These are phyloP conservation scores for Neurospora sp. DNA, from an alignment of 495 filamentous ascomycete genomes.

Conservation along the genomic window DNA sequence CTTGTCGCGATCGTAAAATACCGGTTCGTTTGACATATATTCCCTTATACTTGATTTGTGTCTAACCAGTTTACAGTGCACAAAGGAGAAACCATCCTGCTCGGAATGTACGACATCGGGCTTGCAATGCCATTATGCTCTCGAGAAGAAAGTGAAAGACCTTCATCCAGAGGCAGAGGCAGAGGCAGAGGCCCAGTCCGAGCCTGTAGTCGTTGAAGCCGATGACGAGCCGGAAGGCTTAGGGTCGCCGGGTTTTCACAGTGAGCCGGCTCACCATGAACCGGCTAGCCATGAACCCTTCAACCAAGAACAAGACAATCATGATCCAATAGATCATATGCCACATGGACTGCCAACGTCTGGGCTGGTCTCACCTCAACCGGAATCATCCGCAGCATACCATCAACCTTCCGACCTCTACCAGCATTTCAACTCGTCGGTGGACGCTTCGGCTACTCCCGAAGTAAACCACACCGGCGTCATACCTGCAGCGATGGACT, in stretches of 20 bases:
- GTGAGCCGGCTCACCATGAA: neutral
- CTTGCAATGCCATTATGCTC: slow-evolving; percentile 25
- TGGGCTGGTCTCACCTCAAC: slow-evolving; percentile 2
- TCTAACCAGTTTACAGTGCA: slow-evolving; percentile 23
- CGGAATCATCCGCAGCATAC: slow-evolving; percentile 9
- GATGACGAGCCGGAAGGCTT: slow-evolving; percentile 21
- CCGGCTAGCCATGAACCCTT: neutral
- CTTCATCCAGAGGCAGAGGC: slow-evolving; percentile 6
- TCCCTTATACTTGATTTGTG: neutral
- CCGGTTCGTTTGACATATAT: slow-evolving; percentile 13
- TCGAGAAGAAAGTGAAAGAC: slow-evolving; percentile 10
- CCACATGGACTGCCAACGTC: slow-evolving; percentile 4
- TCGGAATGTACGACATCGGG: slow-evolving; percentile 21
- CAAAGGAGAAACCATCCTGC: slow-evolving; percentile 30
- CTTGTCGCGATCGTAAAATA: slow-evolving; percentile 22
- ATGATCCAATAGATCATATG: neutral
- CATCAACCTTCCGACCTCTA: slow-evolving; percentile 8
- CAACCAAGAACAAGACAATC: neutral
- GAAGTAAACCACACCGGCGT: slow-evolving; percentile 3
- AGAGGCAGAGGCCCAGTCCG: neutral
- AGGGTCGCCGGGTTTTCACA: slow-evolving; percentile 19
- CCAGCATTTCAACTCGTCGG: slow-evolving; percentile 11
- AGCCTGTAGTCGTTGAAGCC: neutral
- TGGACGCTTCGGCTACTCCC: neutral
- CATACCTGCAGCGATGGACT: slow-evolving; percentile 1